Conservation (phyloP, 2,329 filamentous ascomycete species). For the Colletotrichum chlorophyti region DNA sequence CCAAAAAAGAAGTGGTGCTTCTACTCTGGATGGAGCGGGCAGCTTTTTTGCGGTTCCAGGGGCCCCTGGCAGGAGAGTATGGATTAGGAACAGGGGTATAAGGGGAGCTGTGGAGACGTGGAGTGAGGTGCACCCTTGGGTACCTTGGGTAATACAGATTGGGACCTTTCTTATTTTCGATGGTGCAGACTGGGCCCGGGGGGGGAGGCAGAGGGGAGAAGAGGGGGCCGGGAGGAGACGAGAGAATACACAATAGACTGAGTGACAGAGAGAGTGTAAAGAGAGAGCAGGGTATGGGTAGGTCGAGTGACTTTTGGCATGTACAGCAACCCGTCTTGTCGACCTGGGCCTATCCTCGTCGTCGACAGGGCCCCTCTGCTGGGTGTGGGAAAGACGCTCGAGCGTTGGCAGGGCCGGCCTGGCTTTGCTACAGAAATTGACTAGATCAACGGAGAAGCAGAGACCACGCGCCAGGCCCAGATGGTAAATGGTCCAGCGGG, state of each 20-base stretch:
- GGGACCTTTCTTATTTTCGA: slow-evolving; percentile 28
- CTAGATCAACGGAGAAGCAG: slow-evolving; percentile 34
- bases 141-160: slow-evolving; percentile 29
- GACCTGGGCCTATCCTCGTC: too few relatives aligned
- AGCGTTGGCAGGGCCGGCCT: slow-evolving; percentile 31
- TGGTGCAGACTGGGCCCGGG: slow-evolving; percentile 1
- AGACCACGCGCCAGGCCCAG: slow-evolving; percentile 29
- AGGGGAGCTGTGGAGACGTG: slow-evolving; percentile 32
- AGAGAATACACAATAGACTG: too few relatives aligned
- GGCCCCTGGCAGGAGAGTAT: slow-evolving; percentile 23
- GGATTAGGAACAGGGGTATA: slow-evolving; percentile 29
- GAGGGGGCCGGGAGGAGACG: neutral
- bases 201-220: neutral
- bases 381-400: slow-evolving; percentile 28
- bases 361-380: slow-evolving; percentile 14
- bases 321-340: slow-evolving; percentile 17
- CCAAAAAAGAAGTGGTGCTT: slow-evolving; percentile 27
- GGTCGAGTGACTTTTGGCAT: slow-evolving; percentile 32
- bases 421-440: slow-evolving; percentile 34
- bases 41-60: slow-evolving; percentile 10
- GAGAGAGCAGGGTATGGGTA: slow-evolving; percentile 24
- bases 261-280: slow-evolving; percentile 31
- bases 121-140: slow-evolving; percentile 25
- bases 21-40: slow-evolving; percentile 15
- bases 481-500: slow-evolving; percentile 25